Percentiles rank a stretch among this genome's conserved stretches.
These are phyloP conservation scores for Cunninghamia lanceolata DNA, from an alignment of 75 land plant genomes.

Conservation along the genomic window DNA sequence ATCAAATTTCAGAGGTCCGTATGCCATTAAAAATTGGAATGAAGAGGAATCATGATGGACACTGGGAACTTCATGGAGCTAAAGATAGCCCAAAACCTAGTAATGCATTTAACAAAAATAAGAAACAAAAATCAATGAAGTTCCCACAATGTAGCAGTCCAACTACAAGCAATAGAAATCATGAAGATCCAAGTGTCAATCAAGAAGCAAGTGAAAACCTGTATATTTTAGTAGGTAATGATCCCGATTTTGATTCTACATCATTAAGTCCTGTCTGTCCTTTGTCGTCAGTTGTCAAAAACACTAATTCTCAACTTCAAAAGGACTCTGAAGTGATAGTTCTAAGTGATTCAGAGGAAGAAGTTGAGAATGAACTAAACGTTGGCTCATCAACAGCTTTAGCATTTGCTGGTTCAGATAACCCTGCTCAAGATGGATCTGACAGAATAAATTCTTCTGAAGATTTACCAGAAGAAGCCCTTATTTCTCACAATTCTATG, in stretches of 20 bases:
- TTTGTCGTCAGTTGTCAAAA: constrained; percentile 22
- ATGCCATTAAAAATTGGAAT: constrained; percentile 60
- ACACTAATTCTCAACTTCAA: constrained; percentile 17
- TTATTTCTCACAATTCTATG: neutral
- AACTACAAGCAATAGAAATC: constrained; percentile 64
- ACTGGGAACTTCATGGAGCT: constrained; percentile 69
- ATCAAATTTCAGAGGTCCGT: constrained; percentile 35
- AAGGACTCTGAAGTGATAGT: constrained; percentile 71
- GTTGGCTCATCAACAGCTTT: neutral
- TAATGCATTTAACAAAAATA: neutral
- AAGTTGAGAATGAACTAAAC: constrained; percentile 14
- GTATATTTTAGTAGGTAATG: constrained; percentile 48
- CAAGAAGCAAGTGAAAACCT: constrained; percentile 48
- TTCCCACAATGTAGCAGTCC: constrained; percentile 38
- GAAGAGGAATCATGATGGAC: constrained; percentile 74
- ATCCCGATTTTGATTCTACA: constrained; percentile 45
- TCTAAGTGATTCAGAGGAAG: constrained; percentile 96
- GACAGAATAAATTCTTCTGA: neutral
- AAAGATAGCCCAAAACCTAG: neutral
- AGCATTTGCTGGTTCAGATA: constrained; percentile 7
- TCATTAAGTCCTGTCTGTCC: constrained; percentile 22
- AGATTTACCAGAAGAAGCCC: neutral
- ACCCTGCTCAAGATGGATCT: neutral
- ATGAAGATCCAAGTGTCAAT: constrained; percentile 82
- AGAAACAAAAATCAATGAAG: neutral